phyloP scores from a whole-genome alignment of 2,329 filamentous ascomycete species.

The Tolypocladium pustulatum region DNA sequence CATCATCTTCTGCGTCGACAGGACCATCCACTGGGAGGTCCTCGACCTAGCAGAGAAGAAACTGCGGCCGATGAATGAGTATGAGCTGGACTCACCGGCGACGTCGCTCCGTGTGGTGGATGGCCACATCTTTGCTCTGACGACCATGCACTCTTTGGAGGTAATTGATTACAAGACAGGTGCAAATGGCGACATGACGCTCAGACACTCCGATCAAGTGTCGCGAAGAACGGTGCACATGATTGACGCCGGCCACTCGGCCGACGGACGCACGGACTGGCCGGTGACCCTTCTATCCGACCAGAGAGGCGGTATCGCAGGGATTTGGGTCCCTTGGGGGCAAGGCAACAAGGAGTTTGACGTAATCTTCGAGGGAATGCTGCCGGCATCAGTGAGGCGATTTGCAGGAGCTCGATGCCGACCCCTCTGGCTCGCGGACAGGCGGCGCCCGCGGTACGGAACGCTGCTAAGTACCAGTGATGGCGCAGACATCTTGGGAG shows the following conservation, averaged over 20 bases:
- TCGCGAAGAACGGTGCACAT: constrained; percentile 33
- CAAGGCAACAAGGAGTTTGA: constrained; percentile 29
- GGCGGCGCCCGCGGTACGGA: constrained; percentile 26
- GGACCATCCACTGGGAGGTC: constrained; percentile 43
- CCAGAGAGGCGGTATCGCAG: constrained; percentile 32
- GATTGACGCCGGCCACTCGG: constrained; percentile 30
- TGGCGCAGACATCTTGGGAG: constrained; percentile 48
- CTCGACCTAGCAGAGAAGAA: constrained; percentile 41
- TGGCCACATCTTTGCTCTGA: constrained; percentile 40
- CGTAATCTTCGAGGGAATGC: constrained; percentile 43
- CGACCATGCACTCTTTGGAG: constrained; percentile 42
- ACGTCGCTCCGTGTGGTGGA: constrained; percentile 36
- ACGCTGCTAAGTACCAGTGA: constrained; percentile 30
- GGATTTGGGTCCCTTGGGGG: constrained; percentile 38
- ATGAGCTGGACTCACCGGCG: constrained; percentile 42
- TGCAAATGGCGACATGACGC: constrained; percentile 22
- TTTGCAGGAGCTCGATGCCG: constrained; percentile 43
- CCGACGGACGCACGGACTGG: constrained; percentile 15
- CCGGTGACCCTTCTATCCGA: constrained; percentile 39
- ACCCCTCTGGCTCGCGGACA: constrained; percentile 35
- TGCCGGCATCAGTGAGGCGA: constrained; percentile 46
- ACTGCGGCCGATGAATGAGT: constrained; percentile 34
- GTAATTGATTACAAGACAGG: constrained; percentile 37
- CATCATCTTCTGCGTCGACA: constrained; percentile 46
- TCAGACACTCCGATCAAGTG: constrained; percentile 35